These are phyloP conservation scores for Diddensiella transvaalensis DNA, from an alignment of 805 yeast species.

Conservation along the genomic window DNA sequence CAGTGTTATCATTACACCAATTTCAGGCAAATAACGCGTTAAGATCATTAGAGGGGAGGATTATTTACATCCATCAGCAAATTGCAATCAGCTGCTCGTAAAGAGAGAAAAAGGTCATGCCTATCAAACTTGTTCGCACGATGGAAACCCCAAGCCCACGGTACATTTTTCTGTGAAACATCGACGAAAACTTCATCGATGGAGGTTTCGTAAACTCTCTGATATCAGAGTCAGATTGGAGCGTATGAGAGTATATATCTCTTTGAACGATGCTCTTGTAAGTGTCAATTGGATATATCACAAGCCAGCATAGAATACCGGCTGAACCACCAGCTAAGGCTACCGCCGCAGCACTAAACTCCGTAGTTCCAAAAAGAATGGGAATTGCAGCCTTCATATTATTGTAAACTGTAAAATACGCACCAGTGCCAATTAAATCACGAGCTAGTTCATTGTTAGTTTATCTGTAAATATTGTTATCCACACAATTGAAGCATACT, in stretches of 20 bases:
- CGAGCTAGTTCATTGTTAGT: slow-evolving; percentile 36
- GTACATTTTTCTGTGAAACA: slow-evolving; percentile 55
- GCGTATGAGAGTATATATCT: slow-evolving; percentile 66
- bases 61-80: slow-evolving; percentile 9
- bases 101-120: slow-evolving; percentile 69
- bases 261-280: slow-evolving; percentile 71
- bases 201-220: slow-evolving; percentile 36
- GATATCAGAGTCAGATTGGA: slow-evolving; percentile 25
- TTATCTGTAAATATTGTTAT: not conserved
- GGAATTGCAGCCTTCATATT: slow-evolving; percentile 50
- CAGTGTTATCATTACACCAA: too few relatives aligned
- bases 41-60: not conserved
- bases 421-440: slow-evolving; percentile 67
- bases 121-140: slow-evolving; percentile 65
- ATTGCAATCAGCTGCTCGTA: slow-evolving; percentile 57
- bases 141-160: slow-evolving; percentile 76
- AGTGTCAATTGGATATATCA: slow-evolving; percentile 79
- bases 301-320: slow-evolving; percentile 70
- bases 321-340: slow-evolving; percentile 76
- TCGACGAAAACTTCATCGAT: slow-evolving; percentile 29
- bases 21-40: too few relatives aligned
- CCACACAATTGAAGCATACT: slow-evolving; percentile 9
- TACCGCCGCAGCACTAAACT: slow-evolving; percentile 42
- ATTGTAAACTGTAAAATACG: slow-evolving; percentile 74
- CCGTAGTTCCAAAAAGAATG: slow-evolving; percentile 17